A percentile compares a stretch with the other conserved stretches of the same genome.
Conservation (phyloP, 1,139 yeast genomes). For the Ogataea hybrid region DNA sequence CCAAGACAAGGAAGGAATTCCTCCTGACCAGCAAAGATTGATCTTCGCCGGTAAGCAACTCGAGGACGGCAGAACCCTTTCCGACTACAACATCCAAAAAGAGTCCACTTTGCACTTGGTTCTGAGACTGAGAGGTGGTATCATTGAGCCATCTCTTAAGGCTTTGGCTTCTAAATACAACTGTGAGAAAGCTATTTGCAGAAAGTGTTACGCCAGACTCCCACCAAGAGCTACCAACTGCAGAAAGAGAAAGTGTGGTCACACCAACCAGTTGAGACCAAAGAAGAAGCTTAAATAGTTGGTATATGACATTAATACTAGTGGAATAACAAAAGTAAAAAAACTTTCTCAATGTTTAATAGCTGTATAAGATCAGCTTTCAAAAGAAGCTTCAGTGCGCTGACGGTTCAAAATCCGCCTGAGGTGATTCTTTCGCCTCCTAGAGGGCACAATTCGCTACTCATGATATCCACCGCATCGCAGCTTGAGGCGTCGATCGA, state of each 20-base stretch:
- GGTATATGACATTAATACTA: conserved; percentile 33
- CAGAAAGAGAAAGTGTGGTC: conserved; percentile 99
- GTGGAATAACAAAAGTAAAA: conserved; percentile 4
- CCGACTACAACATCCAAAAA: conserved; percentile 94
- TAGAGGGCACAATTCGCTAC: conserved; percentile 19
- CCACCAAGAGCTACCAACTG: conserved; percentile 99
- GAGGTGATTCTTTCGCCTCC: conserved; percentile 11
- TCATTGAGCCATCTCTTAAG: conserved; percentile 99
- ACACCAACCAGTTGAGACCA: conserved; percentile 99
- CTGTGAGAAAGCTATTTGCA: conserved; percentile 99
- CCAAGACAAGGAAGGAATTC: conserved; percentile 94
- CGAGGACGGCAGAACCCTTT: conserved; percentile 89
- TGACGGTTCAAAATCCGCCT: conserved; percentile 24
- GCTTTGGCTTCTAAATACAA: conserved; percentile 99
- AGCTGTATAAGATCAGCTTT: background rate
- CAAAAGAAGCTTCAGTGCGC: conserved; percentile 8
- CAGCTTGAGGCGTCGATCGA: conserved; percentile 38
- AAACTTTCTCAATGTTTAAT: background rate
- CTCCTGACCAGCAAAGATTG: conserved; percentile 93
- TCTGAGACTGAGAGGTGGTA: conserved; percentile 91
- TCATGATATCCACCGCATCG: conserved; percentile 45
- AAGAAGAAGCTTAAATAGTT: conserved; percentile 98
- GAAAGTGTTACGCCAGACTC: conserved; percentile 99
- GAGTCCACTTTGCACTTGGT: conserved; percentile 89
- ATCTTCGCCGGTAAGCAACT: conserved; percentile 94